Evolutionary conservation across 495 filamentous ascomycete species (phyloP).

Genomic region (Penicillium cataractarum): DNA sequence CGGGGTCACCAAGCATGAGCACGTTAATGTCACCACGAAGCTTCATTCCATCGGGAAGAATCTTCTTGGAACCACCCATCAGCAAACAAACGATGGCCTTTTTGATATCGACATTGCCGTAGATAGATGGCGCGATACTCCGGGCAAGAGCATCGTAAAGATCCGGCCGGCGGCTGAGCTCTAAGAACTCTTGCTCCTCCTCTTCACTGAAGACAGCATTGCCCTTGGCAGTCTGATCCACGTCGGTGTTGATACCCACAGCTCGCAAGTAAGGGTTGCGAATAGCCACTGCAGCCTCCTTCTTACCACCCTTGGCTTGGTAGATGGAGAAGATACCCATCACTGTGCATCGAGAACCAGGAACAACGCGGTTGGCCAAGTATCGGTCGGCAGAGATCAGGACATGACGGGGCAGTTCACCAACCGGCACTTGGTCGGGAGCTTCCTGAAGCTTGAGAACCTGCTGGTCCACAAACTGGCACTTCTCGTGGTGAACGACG

Average conservation of each 20-base stretch:
- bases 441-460: constrained; percentile 98
- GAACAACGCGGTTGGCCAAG: constrained; percentile 92
- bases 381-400: constrained; percentile 95
- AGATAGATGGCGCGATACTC: constrained; percentile 97
- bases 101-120: constrained; percentile 95
- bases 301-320: constrained; percentile 84
- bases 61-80: constrained; percentile 97
- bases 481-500: constrained; percentile 92
- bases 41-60: constrained; percentile 97
- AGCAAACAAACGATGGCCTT: constrained; percentile 97
- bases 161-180: constrained; percentile 88
- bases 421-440: constrained; percentile 96
- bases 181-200: constrained; percentile 96
- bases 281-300: constrained; percentile 86
- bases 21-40: constrained; percentile 99
- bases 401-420: constrained; percentile 93
- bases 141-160: constrained; percentile 87
- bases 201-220: constrained; percentile 86
- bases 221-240: constrained; percentile 89
- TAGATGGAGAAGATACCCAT: constrained; percentile 99
- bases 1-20: constrained; percentile 93
- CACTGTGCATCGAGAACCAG: constrained; percentile 89
- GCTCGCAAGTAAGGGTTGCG: constrained; percentile 96
- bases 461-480: constrained; percentile 95
- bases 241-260: constrained; percentile 86